These are phyloP conservation scores for Celoporthe dispersa DNA, from an alignment of 2,329 filamentous ascomycete species.

Conservation along the genomic window DNA sequence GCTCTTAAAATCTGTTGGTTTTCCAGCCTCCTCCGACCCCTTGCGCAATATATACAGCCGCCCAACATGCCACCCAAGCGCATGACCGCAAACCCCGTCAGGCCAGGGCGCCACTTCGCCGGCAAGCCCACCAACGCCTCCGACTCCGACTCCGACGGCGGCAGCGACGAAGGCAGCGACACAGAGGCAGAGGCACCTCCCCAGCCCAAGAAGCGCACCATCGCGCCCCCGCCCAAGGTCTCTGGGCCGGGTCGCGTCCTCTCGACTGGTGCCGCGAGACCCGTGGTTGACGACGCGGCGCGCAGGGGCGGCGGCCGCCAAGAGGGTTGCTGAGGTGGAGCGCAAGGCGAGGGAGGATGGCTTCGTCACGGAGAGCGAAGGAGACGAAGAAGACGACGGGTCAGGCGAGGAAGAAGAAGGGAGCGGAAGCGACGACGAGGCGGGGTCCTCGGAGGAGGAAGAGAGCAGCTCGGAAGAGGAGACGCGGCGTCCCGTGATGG, in stretches of 20 bases:
- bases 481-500: constrained; percentile 59
- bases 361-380: constrained; percentile 63
- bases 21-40: background rate
- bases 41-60: background rate
- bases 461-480: constrained; percentile 61
- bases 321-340: constrained; percentile 47
- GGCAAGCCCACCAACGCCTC: constrained; percentile 71
- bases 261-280: constrained; percentile 51
- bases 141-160: constrained; percentile 55
- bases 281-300: constrained; percentile 51
- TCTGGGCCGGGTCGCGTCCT: constrained; percentile 61
- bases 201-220: constrained; percentile 39
- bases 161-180: constrained; percentile 47
- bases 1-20: background rate
- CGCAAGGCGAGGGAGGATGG: constrained; percentile 61
- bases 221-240: constrained; percentile 61
- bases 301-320: constrained; percentile 53
- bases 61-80: constrained; percentile 70
- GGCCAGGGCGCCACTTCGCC: constrained; percentile 80
- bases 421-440: constrained; percentile 38
- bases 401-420: constrained; percentile 40
- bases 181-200: constrained; percentile 31
- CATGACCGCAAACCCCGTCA: constrained; percentile 90
- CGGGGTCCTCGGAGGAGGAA: constrained; percentile 45
- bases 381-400: constrained; percentile 47